Conservation (phyloP, 2,329 filamentous ascomycete species). For the Botrytis medusae region DNA sequence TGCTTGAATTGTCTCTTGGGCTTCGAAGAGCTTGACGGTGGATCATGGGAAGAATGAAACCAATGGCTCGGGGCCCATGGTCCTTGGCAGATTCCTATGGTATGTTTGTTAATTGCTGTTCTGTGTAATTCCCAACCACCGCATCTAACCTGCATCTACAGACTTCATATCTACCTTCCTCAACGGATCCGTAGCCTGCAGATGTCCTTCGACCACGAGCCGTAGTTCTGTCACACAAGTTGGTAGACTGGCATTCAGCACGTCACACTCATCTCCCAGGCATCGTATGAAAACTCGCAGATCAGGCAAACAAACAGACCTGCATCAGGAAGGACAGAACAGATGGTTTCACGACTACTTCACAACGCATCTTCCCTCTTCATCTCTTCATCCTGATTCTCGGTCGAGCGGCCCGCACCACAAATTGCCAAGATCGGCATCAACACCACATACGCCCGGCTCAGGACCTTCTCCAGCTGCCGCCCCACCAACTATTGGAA, state of each 20-base stretch:
- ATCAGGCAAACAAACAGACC: conserved; percentile 18
- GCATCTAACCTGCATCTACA: conserved; percentile 23
- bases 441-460: conserved; percentile 68
- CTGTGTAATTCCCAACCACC: neutral
- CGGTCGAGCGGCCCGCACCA: conserved; percentile 68
- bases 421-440: conserved; percentile 82
- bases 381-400: conserved; percentile 87
- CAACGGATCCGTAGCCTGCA: conserved; percentile 22
- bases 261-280: conserved; percentile 15
- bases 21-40: neutral
- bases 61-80: conserved; percentile 29
- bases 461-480: conserved; percentile 56
- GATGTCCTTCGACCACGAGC: neutral
- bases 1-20: neutral
- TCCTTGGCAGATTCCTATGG: conserved; percentile 40
- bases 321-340: conserved; percentile 20
- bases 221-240: conserved; percentile 16
- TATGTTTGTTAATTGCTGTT: conserved; percentile 21
- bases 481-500: conserved; percentile 59
- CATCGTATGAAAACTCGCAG: conserved; percentile 15
- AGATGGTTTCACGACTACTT: conserved; percentile 88
- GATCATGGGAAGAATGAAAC: conserved; percentile 28
- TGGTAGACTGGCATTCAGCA: conserved; percentile 20
- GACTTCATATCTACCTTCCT: conserved; percentile 39
- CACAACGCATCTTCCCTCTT: conserved; percentile 90